Percentiles rank a stretch among this genome's conserved stretches.
These are phyloP conservation scores for Castanospermum australe DNA, from an alignment of 306 rosid genomes.

Conservation along the genomic window DNA sequence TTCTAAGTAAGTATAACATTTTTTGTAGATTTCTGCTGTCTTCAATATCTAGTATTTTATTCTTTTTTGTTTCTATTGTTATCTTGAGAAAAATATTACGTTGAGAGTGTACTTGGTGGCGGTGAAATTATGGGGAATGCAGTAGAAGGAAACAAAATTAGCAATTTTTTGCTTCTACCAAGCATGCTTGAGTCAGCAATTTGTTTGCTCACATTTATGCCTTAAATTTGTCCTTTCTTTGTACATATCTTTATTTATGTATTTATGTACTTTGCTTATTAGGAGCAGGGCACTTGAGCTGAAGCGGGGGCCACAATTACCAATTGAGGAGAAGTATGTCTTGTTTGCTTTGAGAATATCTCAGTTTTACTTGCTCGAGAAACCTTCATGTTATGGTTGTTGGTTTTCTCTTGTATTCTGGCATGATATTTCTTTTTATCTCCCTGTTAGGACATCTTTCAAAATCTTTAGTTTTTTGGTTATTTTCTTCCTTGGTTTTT, in stretches of 20 bases:
- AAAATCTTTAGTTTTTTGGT: neutral
- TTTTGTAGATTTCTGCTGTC: neutral
- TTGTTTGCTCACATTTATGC: slow-evolving; percentile 1
- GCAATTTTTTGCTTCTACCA: slow-evolving; percentile 16
- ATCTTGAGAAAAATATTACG: slow-evolving; percentile 8
- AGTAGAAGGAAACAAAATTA: neutral
- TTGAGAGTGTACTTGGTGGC: slow-evolving; percentile 17
- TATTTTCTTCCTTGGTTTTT: neutral
- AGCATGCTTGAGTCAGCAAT: neutral
- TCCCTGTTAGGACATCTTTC: neutral
- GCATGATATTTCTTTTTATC: neutral
- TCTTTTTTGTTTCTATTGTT: neutral
- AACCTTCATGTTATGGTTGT: neutral
- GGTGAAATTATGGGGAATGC: slow-evolving; percentile 7
- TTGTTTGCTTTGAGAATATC: slow-evolving; percentile 20
- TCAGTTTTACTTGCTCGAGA: slow-evolving; percentile 13
- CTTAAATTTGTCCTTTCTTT: neutral
- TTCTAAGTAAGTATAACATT: slow-evolving; percentile 56
- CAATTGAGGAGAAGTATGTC: slow-evolving; percentile 67
- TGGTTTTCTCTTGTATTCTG: slow-evolving; percentile 21
- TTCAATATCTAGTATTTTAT: neutral
- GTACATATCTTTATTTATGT: neutral
- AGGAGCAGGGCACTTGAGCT: slow-evolving; percentile 54
- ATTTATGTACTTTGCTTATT: slow-evolving; percentile 23
- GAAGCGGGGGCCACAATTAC: slow-evolving; percentile 61